phyloP scores from a whole-genome alignment of 2,329 filamentous ascomycete species.

The Fusarium heterosporum region DNA sequence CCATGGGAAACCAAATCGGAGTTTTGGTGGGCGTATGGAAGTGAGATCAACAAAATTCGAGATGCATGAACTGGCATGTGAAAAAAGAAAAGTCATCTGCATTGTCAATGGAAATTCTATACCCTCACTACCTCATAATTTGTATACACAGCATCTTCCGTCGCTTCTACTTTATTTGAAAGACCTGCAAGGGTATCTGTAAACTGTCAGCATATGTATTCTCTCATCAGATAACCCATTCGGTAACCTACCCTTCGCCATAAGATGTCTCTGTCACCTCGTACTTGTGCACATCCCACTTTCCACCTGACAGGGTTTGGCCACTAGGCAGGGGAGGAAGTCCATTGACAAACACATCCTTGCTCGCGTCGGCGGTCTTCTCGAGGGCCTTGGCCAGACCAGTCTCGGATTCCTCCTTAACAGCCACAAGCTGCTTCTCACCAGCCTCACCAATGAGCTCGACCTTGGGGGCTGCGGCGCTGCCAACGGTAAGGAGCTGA shows the following conservation, averaged over 20 bases:
- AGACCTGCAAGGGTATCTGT: constrained; percentile 72
- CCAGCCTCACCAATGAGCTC: constrained; percentile 77
- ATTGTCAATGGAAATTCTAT: constrained; percentile 50
- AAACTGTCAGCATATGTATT: constrained; percentile 36
- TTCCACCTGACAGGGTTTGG: constrained; percentile 64
- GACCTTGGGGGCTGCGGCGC: constrained; percentile 81
- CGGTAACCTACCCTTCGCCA: constrained; percentile 70
- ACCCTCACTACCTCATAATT: constrained; percentile 45
- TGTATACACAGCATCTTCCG: constrained; percentile 48
- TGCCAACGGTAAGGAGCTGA: constrained; percentile 86
- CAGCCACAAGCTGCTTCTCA: constrained; percentile 75
- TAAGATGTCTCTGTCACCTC: constrained; percentile 76
- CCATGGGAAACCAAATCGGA: constrained; percentile 1
- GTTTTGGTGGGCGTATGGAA: constrained; percentile 14
- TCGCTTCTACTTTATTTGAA: constrained; percentile 61
- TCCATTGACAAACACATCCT: constrained; percentile 78
- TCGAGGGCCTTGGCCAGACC: constrained; percentile 81
- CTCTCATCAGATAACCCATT: neutral
- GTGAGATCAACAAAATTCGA: neutral
- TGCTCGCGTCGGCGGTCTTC: constrained; percentile 64
- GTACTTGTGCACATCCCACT: constrained; percentile 77
- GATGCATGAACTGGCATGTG: neutral
- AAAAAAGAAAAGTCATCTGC: constrained; percentile 45
- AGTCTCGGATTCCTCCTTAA: constrained; percentile 78
- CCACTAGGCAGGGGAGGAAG: constrained; percentile 88